Evolutionary conservation across 257 asterid species (phyloP), one percentile per base, ranked within the genome.

Genomic region (Jacaranda copaia): DNA sequence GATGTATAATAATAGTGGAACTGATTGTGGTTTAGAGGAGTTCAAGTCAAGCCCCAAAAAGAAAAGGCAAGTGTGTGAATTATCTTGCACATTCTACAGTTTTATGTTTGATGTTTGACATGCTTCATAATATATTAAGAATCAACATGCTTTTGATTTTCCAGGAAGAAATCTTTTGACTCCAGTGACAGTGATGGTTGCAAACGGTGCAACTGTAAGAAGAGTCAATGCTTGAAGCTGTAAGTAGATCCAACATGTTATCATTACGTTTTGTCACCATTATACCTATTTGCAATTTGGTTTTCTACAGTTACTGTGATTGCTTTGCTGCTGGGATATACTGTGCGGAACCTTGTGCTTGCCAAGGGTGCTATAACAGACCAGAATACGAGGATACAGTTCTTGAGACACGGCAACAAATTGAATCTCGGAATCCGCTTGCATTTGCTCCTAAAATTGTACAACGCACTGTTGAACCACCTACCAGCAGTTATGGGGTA

Each of bases 241-340:
- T 91, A 85, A 89, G 96, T 58, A 11, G 51, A 58, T 81, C 59
- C 18, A 78, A 55, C 39, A 25, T 59, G 59, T 77, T 74, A 20
- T 20, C 61, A 25, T 60, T 69, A 25, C 68, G 72, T 46, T 60
- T 80, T 84, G 35, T 58, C 1, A 61, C 69, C 40, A 46, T 74
- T 57, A 12, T 53, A 56, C 62, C 43, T 68, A 62, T 62, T 74
- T 74, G 38, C 77, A 56, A 69, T 77, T 79, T 76, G 35, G 64
- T 79, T 80, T 73, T 38, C 53, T 83, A 85, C 86, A 93, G 98
- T 82, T 91, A 87, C 71, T 93, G 97, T 71, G 92, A 91, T 81
- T 93, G 98, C 87, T 93, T 91, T 89, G 94, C 96, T 14, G 92
- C 94, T 43, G 92, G 91, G 46, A 76, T 84, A 72, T 91, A 89